phyloP scores from a whole-genome alignment of 208 protist species.

The Trypanosoma cruzi region DNA sequence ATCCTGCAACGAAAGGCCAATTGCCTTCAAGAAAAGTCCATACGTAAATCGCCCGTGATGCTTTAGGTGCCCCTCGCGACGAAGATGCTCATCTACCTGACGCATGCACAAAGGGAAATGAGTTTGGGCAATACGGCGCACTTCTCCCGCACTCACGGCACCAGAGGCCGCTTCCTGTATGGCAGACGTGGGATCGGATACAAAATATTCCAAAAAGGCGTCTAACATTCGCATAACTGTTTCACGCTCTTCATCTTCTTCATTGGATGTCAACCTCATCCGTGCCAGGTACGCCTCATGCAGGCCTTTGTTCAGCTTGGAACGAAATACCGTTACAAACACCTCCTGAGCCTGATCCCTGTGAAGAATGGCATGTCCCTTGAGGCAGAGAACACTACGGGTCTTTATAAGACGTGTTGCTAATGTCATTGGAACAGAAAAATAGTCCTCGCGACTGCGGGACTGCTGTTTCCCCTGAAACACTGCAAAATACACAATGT shows the following conservation, averaged over 20 bases:
- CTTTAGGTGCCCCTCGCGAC: slow-evolving; percentile 86
- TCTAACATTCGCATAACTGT: slow-evolving; percentile 88
- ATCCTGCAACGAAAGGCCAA: slow-evolving; percentile 87
- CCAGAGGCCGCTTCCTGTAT: slow-evolving; percentile 61
- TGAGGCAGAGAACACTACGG: slow-evolving; percentile 69
- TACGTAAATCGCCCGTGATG: slow-evolving; percentile 91
- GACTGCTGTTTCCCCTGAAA: slow-evolving; percentile 26
- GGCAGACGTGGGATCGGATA: slow-evolving; percentile 57
- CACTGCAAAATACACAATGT: slow-evolving; percentile 53
- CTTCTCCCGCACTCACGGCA: slow-evolving; percentile 68
- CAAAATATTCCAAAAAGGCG: slow-evolving; percentile 82
- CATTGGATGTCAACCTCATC: slow-evolving; percentile 57
- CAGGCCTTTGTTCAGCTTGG: slow-evolving; percentile 65
- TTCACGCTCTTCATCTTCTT: slow-evolving; percentile 58
- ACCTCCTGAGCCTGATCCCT: slow-evolving; percentile 85
- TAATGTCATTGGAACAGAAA: slow-evolving; percentile 66
- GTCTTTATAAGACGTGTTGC: slow-evolving; percentile 80
- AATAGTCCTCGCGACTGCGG: slow-evolving; percentile 64
- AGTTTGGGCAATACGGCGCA: slow-evolving; percentile 71
- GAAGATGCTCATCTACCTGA: slow-evolving; percentile 80
- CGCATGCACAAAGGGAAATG: slow-evolving; percentile 95
- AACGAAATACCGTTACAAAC: slow-evolving; percentile 78
- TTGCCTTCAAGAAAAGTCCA: slow-evolving; percentile 90
- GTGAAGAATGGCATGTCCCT: slow-evolving; percentile 74
- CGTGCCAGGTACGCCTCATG: slow-evolving; percentile 77